These are phyloP conservation scores for Anastatica hierochuntica DNA, from an alignment of 345 rosid genomes.

Conservation along the genomic window DNA sequence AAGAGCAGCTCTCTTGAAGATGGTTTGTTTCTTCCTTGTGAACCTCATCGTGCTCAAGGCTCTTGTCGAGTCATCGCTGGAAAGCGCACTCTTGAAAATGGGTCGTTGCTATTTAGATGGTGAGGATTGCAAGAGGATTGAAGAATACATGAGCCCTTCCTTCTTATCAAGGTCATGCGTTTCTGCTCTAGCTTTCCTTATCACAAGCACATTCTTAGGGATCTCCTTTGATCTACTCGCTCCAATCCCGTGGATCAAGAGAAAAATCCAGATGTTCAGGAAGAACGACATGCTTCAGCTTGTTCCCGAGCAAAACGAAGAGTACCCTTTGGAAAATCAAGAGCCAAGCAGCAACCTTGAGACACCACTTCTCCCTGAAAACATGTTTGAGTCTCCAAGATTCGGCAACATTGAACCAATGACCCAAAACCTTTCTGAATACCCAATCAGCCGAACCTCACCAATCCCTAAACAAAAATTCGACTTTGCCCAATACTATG, in stretches of 20 bases:
- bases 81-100: constrained; percentile 74
- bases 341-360: constrained; percentile 42
- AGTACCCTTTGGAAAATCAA: constrained; percentile 68
- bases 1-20: constrained; percentile 87
- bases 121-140: constrained; percentile 93
- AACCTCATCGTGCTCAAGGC: constrained; percentile 83
- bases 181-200: constrained; percentile 88
- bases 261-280: constrained; percentile 67
- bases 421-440: constrained; percentile 69
- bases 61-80: constrained; percentile 83
- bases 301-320: constrained; percentile 85
- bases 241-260: constrained; percentile 97
- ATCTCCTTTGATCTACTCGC: constrained; percentile 86
- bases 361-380: constrained; percentile 62
- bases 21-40: constrained; percentile 98
- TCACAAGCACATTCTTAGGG: constrained; percentile 86
- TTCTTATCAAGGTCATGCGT: constrained; percentile 87
- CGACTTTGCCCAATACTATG: constrained; percentile 95
- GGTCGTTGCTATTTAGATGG: constrained; percentile 94
- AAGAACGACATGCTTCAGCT: constrained; percentile 96
- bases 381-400: constrained; percentile 53
- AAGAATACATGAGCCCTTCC: constrained; percentile 92
- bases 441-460: constrained; percentile 76
- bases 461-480: constrained; percentile 91
- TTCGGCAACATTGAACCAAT: constrained; percentile 33